These are phyloP conservation scores for Spathaspora arborariae DNA, from an alignment of 805 yeast species.

Conservation along the genomic window DNA sequence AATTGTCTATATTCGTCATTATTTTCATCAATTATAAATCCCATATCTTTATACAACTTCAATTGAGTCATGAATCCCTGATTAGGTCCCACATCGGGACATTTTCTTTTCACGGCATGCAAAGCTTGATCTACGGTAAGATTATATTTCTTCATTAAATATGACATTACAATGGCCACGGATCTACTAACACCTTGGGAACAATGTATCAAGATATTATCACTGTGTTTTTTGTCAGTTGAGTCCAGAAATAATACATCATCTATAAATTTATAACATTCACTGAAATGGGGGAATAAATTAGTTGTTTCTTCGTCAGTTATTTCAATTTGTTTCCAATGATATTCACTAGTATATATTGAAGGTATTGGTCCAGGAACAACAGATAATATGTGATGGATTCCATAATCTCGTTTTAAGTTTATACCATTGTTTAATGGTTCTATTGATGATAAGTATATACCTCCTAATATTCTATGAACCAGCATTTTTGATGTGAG, in stretches of 20 bases:
- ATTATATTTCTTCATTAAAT: conserved; percentile 50
- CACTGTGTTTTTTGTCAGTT: conserved; percentile 27
- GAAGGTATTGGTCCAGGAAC: conserved; percentile 61
- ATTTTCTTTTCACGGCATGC: conserved; percentile 69
- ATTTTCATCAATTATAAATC: conserved; percentile 21
- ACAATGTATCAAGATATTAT: conserved; percentile 49
- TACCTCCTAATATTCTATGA: conserved; percentile 71
- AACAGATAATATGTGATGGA: conserved; percentile 71
- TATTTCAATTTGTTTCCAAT: conserved; percentile 57
- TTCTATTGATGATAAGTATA: conserved; percentile 70
- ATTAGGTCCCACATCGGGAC: conserved; percentile 65
- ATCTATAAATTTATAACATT: conserved; percentile 64
- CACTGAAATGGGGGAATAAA: conserved; percentile 58
- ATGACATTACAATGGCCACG: conserved; percentile 43
- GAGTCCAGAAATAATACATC: conserved; percentile 44
- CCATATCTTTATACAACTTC: conserved; percentile 48
- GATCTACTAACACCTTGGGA: conserved; percentile 52
- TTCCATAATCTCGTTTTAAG: conserved; percentile 46
- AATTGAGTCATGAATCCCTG: conserved; percentile 72
- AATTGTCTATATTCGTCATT: conserved; percentile 23
- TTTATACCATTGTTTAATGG: conserved; percentile 57
- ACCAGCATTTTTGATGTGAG: conserved; percentile 14
- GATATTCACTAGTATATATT: conserved; percentile 43
- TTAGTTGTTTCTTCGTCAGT: conserved; percentile 72
- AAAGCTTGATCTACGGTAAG: conserved; percentile 59